Base-by-base conservation (phyloP, 345 rosid genomes). In the Hibiscus trionum region DNA sequence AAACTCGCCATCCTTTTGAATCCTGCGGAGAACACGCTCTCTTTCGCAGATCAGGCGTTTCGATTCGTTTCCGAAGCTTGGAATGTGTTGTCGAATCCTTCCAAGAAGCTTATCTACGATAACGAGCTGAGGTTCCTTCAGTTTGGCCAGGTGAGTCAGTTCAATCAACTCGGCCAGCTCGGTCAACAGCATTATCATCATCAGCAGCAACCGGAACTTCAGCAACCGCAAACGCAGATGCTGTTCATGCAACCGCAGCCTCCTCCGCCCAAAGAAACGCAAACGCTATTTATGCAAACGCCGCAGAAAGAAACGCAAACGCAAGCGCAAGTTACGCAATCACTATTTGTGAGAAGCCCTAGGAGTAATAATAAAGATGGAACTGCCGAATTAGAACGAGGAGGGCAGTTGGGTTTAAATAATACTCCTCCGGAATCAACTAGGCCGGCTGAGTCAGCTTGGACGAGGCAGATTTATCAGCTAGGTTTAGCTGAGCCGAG, bases 51-150 rank as follows among this genome's bases (percentile, higher is more conserved):
- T 82, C 90, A 82, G 31, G 96, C 97, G 14, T 84, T 86, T 76
- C 77, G 80, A 49, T 73, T 92, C 52, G 91, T 87, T 63, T 84
- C 88, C 12, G 97, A 92, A 66, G 98, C 99, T 4, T 92, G 99
- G 99, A 67, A 77, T 31, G 85, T 89, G 46, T 85, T 95, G 66
- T 92, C 97, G 3, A 81, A 86, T 72, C 88, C 96, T 0, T 66
- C 85, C 1, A 90, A 79, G 82, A 92, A 95, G 85, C 76, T 82
- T 31, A 16, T 79, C 72, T 93, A 95, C 75, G 99, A 95, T 68
- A 85, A 76, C 42, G 93, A 89, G 78, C 71, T 95, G 78, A 81
- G 85, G 35, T 59, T 87, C 84, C 86, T 89, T 82, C 96, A 85
- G 73, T 76, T 87, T 73, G 90, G 85, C 0, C 83, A 78, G 9